Evolutionary conservation across 352 stramenopile genomes (phyloP), one percentile per base, ranked within the genome.

Genomic region (Phytopythium boreale): DNA sequence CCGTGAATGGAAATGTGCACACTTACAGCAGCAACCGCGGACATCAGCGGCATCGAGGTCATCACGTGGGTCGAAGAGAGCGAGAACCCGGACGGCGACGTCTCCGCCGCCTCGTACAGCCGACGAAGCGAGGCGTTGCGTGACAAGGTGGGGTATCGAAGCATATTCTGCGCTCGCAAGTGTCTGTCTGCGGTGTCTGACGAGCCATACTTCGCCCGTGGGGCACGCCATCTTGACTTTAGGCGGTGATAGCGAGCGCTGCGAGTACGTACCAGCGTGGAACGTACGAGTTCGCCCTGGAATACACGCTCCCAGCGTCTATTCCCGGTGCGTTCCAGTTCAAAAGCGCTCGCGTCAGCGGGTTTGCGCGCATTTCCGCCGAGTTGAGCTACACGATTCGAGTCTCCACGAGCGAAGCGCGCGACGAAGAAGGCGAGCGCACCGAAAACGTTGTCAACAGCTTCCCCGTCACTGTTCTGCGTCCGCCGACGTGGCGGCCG

Each of bases 281-380:
- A 43, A 62, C 59, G 59, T 66, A 68, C 34, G 59, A 64, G 19
- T 69, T 70, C 26, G 44, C 67, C 4, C 53, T 67, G 29, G 63
- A 70, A 22, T 73, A 70, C 59, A 56, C 67, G 26, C 62, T 73
- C 19, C 59, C 64, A 37, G 55, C 52, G 9, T 37, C 50, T 3
- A 43, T 69, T 8, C 62, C 67, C 4, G 39, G 58, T 17, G 62
- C 34, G 2, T 71, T 64, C 51, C 61, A 69, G 10, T 57, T 63
- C 14, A 65, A 72, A 27, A 53, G 51, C 43, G 52, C 52, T 36
- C 26, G 34, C 39, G 44, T 63, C 26, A 44, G 51, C 0, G 15
- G 27, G 41, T 55, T 69, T 34, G 60, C 63, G 26, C 17, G 46
- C 26, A 59, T 70, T 12, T 57, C 59, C 10, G 49, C 59, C 24